Base-by-base conservation (phyloP, 345 rosid species). In the Eucalyptus tenuipes region DNA sequence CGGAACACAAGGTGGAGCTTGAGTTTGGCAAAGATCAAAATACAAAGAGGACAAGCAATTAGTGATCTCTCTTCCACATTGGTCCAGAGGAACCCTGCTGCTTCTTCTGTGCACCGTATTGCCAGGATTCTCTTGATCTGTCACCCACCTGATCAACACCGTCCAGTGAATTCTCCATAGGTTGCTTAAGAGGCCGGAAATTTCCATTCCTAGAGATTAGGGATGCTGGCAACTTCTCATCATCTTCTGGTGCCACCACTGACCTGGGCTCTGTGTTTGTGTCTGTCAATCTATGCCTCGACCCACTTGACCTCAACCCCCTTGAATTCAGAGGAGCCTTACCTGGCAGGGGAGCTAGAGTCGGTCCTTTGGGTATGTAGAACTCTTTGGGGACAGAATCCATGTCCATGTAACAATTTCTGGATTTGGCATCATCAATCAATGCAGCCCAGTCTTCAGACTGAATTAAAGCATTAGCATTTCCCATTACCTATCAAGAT, bases 391-490 rank as follows among this genome's bases (percentile, higher is more conserved):
- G 99, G 18, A 98, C 92, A 79, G 99, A 93, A 50, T 95, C 99
- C 99, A 95, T 96, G 92, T 96, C 96, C 97, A 95, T 94, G 89
- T 95, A 96, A 92, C 99, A 98, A 64, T 93, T 95, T 93, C 99
- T 97, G 49, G 92, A 94, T 94, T 91, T 96, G 44, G 99, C 98
- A 93, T 98, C 99, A 15, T 93, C 66, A 90, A 98, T 94, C 81
- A 98, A 87, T 89, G 98, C 96, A 89, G 97, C 97, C 99, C 99
- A 98, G 88, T 98, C 99, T 48, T 98, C 99, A 86, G 96, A 96
- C 86, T 94, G 92, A 91, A 93, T 89, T 87, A 98, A 91, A 87
- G 99, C 96, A 92, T 91, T 94, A 44, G 99, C 99, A 90, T 98
- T 98, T 33, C 99, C 99, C 97, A 98, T 94, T 52, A 98, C 95